Evolutionary conservation across 352 stramenopile species (phyloP).

Genomic region (Phytophthora gonapodyides): DNA sequence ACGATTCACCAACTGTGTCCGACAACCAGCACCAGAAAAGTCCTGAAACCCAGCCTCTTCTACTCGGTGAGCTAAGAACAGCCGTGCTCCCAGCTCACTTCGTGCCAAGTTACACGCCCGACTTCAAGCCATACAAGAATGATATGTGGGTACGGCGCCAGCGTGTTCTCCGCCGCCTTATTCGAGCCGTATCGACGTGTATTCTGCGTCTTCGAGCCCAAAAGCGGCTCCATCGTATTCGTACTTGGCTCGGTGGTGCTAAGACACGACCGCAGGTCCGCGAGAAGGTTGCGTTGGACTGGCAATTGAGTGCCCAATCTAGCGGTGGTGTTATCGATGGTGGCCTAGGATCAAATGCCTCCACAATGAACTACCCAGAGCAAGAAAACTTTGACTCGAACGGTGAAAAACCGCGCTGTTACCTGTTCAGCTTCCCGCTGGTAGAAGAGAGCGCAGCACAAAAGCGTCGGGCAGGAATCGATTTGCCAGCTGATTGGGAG

Average conservation of each 20-base stretch:
- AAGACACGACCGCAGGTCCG: slow-evolving; percentile 57
- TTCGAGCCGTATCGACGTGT: slow-evolving; percentile 72
- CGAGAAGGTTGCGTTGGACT: slow-evolving; percentile 66
- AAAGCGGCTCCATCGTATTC: slow-evolving; percentile 58
- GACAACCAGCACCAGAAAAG: slow-evolving; percentile 20
- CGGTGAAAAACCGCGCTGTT: slow-evolving; percentile 9
- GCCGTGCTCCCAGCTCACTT: slow-evolving; percentile 55
- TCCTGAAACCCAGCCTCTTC: slow-evolving; percentile 11
- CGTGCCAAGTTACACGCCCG: slow-evolving; percentile 34
- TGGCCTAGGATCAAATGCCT: not conserved
- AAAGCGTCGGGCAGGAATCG: slow-evolving; percentile 40
- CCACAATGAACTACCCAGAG: not conserved
- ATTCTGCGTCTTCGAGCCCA: slow-evolving; percentile 71
- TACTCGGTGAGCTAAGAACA: slow-evolving; percentile 33
- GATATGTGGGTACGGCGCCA: slow-evolving; percentile 82
- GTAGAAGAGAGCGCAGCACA: slow-evolving; percentile 59
- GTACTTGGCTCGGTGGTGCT: slow-evolving; percentile 51
- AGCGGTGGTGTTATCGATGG: not conserved
- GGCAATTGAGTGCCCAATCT: slow-evolving; percentile 30
- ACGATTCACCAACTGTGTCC: slow-evolving; percentile 15
- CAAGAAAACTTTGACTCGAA: slow-evolving; percentile 2
- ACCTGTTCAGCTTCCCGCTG: slow-evolving; percentile 62
- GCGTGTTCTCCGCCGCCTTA: slow-evolving; percentile 66
- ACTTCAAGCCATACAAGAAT: slow-evolving; percentile 91
- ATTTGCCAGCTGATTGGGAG: slow-evolving; percentile 47